Percentiles rank a stretch among this genome's conserved stretches.
Evolutionary conservation across 2,329 filamentous ascomycete species (phyloP).

Genomic region (Ilyonectria robusta): DNA sequence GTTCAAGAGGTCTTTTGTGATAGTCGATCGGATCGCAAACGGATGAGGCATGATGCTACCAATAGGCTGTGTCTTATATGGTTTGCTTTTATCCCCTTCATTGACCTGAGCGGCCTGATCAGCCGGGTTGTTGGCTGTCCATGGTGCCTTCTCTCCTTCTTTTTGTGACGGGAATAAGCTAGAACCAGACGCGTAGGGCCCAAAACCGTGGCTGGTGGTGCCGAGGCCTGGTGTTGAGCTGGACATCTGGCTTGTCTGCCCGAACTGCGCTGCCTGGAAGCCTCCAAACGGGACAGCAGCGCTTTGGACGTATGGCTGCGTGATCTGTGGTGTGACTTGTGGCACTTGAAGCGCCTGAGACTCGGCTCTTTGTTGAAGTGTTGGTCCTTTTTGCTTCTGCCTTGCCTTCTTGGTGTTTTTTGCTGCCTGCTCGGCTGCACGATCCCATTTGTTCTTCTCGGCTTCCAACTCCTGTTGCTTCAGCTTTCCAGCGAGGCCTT

Average conservation of each 20-base stretch:
- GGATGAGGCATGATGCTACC: conserved; percentile 39
- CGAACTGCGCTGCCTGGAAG: neutral
- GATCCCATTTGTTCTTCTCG: conserved; percentile 14
- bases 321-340: conserved; percentile 30
- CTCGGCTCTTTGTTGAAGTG: conserved; percentile 28
- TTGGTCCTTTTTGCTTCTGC: neutral
- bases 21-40: conserved; percentile 38
- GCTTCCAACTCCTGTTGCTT: conserved; percentile 13
- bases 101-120: conserved; percentile 31
- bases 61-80: conserved; percentile 1
- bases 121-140: conserved; percentile 18
- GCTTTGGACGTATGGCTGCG: conserved; percentile 25
- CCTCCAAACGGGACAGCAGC: conserved; percentile 26
- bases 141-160: conserved; percentile 20
- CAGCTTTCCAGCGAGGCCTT: conserved; percentile 15
- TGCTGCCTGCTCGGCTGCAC: neutral
- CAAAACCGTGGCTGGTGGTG: conserved; percentile 11
- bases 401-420: neutral
- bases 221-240: neutral
- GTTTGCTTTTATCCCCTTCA: neutral
- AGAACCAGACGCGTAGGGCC: conserved; percentile 21
- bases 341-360: conserved; percentile 23
- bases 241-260: neutral
- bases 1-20: conserved; percentile 37
- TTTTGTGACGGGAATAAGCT: conserved; percentile 24